Evolutionary conservation across 805 yeast genomes (phyloP), one percentile per base, ranked within the genome.

Genomic region (Suhomyces tanzawaensis): DNA sequence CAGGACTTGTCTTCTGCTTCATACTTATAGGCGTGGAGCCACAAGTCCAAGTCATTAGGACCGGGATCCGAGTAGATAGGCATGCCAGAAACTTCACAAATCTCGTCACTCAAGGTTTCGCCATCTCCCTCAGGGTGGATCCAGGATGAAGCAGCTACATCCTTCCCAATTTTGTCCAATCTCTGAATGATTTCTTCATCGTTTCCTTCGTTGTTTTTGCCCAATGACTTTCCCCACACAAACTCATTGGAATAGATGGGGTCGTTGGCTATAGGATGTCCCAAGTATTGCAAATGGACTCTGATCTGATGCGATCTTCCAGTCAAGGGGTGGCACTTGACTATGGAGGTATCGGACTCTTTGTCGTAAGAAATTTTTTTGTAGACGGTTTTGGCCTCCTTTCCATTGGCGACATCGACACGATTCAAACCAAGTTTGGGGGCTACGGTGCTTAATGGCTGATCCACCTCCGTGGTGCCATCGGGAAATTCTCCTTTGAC

Each of bases 241-340:
- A 62, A 58, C 12, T 72, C 76, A 50, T 85, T 86, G 2, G 96
- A 83, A 53, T 89, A 91, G 1, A 90, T 71, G 0, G 97, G 97
- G 46, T 69, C 74, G 46, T 69, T 69, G 30, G 74, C 74, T 24
- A 69, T 65, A 1, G 73, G 72, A 40, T 69, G 75, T 0, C 97
- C 97, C n/a, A 93, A 50, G 47, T 72, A 83, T 60, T 90, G 96
- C 40, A 93, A 63, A 64, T 93, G 99, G 1, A 93, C 95, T 43
- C 99, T 69, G 35, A 93, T 89, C 57, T 91, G 99, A 59, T 91
- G 99, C 0, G 97, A 88, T 54, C 99, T 72, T 0, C 99, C 99
- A 0, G 99, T 91, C 13, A 75, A 64, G 1, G 99, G 99, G 47
- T 69, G 74, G 60, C 98, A 91, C 43, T 79, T 71, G 3, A 93